Percentiles rank a stretch among this genome's conserved stretches.
Evolutionary conservation across 1,284 basidiomycete species (phyloP).

Genomic region (Coniferiporia sulphurascens): DNA sequence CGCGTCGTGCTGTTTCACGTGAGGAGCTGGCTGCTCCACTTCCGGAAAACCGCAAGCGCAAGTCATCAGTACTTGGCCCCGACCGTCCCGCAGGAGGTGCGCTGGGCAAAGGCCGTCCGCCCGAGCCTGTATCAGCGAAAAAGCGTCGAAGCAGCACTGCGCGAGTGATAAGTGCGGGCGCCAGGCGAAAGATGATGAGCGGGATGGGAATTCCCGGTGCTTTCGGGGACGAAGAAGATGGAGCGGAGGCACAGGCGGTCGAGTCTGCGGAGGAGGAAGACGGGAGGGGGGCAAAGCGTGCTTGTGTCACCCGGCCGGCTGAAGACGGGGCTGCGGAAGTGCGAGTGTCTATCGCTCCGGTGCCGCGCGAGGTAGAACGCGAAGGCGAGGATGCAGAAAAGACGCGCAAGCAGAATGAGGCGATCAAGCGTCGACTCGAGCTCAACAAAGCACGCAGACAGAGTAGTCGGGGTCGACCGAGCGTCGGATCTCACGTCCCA

Average conservation of each 20-base stretch:
- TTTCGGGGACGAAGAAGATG: conserved; percentile 48
- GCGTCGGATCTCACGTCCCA: conserved; percentile 27
- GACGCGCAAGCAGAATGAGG: conserved; percentile 48
- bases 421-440: conserved; percentile 56
- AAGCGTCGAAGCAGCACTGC: conserved; percentile 31
- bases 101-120: conserved; percentile 25
- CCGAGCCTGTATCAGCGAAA: conserved; percentile 30
- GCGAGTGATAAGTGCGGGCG: conserved; percentile 46
- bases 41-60: conserved; percentile 24
- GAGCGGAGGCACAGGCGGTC: conserved; percentile 30
- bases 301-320: conserved; percentile 32
- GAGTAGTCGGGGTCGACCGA: conserved; percentile 54
- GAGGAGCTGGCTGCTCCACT: conserved; percentile 15
- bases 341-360: conserved; percentile 31
- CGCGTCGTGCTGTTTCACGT: conserved; percentile 33
- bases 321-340: conserved; percentile 26
- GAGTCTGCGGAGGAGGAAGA: not conserved
- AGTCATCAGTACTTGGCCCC: conserved; percentile 18
- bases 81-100: not conserved
- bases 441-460: conserved; percentile 56
- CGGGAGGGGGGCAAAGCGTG: conserved; percentile 36
- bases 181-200: conserved; percentile 33
- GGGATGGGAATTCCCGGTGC: conserved; percentile 40
- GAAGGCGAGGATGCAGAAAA: conserved; percentile 33
- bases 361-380: conserved; percentile 22